Percentiles rank a stretch among this genome's conserved stretches.
These are phyloP conservation scores for Hypoxylon fragiforme DNA, from an alignment of 495 filamentous ascomycete species.

Conservation along the genomic window DNA sequence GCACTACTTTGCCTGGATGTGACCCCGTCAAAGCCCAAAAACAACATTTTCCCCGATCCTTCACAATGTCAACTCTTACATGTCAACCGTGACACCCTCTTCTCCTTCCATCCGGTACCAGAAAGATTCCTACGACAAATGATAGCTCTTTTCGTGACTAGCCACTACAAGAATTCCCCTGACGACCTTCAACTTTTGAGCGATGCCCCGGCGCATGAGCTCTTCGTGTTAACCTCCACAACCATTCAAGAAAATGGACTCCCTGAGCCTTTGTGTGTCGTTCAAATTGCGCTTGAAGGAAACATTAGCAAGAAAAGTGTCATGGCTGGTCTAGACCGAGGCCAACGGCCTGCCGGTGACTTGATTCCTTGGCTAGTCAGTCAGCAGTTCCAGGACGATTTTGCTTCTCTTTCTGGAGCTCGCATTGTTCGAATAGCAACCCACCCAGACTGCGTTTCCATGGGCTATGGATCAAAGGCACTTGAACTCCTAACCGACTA, in stretches of 20 bases:
- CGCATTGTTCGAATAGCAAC: constrained; percentile 94
- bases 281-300: constrained; percentile 94
- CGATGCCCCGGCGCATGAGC: constrained; percentile 94
- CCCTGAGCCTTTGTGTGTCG: constrained; percentile 91
- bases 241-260: constrained; percentile 77
- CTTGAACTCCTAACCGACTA: constrained; percentile 85
- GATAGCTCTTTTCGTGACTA: constrained; percentile 97
- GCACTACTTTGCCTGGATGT: constrained; percentile 91
- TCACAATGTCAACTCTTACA: constrained; percentile 86
- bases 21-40: constrained; percentile 72
- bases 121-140: constrained; percentile 97
- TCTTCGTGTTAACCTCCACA: constrained; percentile 92
- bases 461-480: constrained; percentile 93
- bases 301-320: constrained; percentile 92
- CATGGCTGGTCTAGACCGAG: constrained; percentile 82
- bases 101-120: constrained; percentile 95
- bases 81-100: constrained; percentile 95
- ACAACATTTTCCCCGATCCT: constrained; percentile 85
- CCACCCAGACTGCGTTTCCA: constrained; percentile 85
- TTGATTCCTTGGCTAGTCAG: constrained; percentile 97
- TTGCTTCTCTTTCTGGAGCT: constrained; percentile 89
- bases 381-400: constrained; percentile 98
- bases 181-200: constrained; percentile 98
- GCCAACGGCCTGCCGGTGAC: constrained; percentile 88
- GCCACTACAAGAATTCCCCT: constrained; percentile 96